Conservation (phyloP, 192 early-diverging fungal genomes). For the Linnemannia schmuckeri region DNA sequence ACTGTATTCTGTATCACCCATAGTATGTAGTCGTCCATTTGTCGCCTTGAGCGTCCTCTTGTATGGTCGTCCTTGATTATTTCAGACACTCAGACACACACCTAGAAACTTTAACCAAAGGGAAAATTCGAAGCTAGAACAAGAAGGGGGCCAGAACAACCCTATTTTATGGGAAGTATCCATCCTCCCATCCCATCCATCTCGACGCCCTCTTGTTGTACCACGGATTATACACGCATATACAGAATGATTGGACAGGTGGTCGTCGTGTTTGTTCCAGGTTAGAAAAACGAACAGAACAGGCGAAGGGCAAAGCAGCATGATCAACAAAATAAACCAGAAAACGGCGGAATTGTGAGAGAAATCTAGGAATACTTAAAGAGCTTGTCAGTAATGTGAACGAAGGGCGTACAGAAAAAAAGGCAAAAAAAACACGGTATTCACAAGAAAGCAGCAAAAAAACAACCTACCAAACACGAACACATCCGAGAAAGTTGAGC, state of each 20-base stretch:
- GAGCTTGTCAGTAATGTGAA: background rate
- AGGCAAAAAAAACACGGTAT: background rate
- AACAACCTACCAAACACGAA: background rate
- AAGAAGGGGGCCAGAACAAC: background rate
- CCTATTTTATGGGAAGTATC: background rate
- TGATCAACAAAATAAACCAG: background rate
- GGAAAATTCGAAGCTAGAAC: background rate
- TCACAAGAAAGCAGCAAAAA: background rate
- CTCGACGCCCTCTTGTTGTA: background rate
- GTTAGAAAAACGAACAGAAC: background rate
- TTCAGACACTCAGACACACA: background rate
- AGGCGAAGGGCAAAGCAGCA: background rate
- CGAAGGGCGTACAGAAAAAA: conserved; percentile 1
- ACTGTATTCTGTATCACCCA: background rate
- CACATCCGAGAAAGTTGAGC: background rate
- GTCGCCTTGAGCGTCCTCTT: background rate
- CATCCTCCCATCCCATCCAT: background rate
- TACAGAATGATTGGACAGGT: background rate
- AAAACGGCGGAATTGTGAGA: background rate
- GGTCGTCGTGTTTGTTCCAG: background rate
- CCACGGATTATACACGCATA: background rate
- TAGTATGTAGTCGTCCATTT: background rate
- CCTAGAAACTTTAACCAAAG: background rate
- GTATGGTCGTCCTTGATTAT: background rate
- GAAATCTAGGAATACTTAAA: background rate